These are phyloP conservation scores for Trichoderma gracile DNA, from an alignment of 2,329 filamentous ascomycete species.

Conservation along the genomic window DNA sequence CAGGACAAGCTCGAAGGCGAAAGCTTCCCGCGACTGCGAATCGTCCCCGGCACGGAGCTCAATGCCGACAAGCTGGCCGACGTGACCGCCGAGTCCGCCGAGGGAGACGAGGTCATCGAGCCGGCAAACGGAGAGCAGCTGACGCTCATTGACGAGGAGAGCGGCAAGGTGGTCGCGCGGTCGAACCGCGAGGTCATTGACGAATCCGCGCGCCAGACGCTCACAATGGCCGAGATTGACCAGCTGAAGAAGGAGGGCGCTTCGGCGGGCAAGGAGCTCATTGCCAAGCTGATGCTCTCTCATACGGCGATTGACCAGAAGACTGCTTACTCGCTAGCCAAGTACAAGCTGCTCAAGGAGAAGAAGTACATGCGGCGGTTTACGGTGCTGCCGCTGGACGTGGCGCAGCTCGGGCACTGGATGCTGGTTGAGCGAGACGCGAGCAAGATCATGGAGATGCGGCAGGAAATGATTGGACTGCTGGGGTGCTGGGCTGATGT, in stretches of 20 bases:
- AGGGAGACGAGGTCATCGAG: slow-evolving; percentile 46
- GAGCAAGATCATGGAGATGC: slow-evolving; percentile 77
- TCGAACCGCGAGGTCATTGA: slow-evolving; percentile 62
- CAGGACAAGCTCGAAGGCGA: slow-evolving; percentile 68
- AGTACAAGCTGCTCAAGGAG: slow-evolving; percentile 92
- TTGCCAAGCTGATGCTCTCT: slow-evolving; percentile 87
- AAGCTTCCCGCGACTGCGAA: slow-evolving; percentile 67
- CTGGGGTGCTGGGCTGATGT: slow-evolving; percentile 89
- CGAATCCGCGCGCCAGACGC: slow-evolving; percentile 67
- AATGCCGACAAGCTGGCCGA: slow-evolving; percentile 73
- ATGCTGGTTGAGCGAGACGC: slow-evolving; percentile 79
- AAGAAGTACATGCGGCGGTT: slow-evolving; percentile 92
- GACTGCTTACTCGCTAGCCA: slow-evolving; percentile 88
- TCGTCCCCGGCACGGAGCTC: slow-evolving; percentile 78
- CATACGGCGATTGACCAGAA: slow-evolving; percentile 92
- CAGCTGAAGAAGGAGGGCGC: slow-evolving; percentile 72
- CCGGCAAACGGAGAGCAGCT: slow-evolving; percentile 45
- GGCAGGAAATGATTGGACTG: slow-evolving; percentile 79
- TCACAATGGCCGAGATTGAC: slow-evolving; percentile 75
- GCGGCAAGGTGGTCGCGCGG: slow-evolving; percentile 50
- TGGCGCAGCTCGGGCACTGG: slow-evolving; percentile 73
- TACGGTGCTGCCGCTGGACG: slow-evolving; percentile 79
- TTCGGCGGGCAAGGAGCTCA: slow-evolving; percentile 81
- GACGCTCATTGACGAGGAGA: slow-evolving; percentile 44
- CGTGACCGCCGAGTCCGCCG: slow-evolving; percentile 38